A percentile compares a stretch with the other conserved stretches of the same genome.
These are phyloP conservation scores for Endocalyx cinctus DNA, from an alignment of 2,329 filamentous ascomycete genomes.

Conservation along the genomic window DNA sequence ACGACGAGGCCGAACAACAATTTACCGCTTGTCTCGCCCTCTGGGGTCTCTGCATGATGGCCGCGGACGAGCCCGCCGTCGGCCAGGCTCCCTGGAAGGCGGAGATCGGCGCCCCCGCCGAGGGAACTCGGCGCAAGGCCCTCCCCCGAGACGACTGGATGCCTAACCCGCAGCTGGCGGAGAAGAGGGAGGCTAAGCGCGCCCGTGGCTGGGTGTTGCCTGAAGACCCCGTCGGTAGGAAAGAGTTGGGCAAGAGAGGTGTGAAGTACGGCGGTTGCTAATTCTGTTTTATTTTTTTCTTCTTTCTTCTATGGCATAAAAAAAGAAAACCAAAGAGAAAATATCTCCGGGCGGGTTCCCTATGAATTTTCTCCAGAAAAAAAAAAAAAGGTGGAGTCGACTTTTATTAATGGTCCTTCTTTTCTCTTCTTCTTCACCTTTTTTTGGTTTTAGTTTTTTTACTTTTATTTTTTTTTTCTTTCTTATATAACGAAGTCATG, in stretches of 20 bases:
- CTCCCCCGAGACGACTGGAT: constrained; percentile 71
- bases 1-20: constrained; percentile 39
- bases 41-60: constrained; percentile 73
- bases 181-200: constrained; percentile 74
- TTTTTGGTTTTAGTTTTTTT: no score
- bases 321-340: no score
- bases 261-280: constrained; percentile 50
- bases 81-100: constrained; percentile 60
- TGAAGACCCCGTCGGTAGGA: constrained; percentile 66
- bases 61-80: constrained; percentile 30
- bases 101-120: constrained; percentile 71
- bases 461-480: no score
- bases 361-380: no score
- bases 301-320: no score
- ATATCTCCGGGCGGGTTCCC: no score
- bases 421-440: no score
- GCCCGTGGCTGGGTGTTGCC: constrained; percentile 71
- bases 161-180: constrained; percentile 64
- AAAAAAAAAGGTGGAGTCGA: no score
- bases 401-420: no score
- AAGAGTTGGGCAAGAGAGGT: constrained; percentile 65
- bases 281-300: no score
- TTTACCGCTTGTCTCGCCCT: constrained; percentile 70
- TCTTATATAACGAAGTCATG: no score
- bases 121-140: constrained; percentile 66